Percentiles rank a stretch among this genome's conserved stretches.
phyloP scores from a whole-genome alignment of 2,329 filamentous ascomycete species.

The Hymenoscyphus scutula region DNA sequence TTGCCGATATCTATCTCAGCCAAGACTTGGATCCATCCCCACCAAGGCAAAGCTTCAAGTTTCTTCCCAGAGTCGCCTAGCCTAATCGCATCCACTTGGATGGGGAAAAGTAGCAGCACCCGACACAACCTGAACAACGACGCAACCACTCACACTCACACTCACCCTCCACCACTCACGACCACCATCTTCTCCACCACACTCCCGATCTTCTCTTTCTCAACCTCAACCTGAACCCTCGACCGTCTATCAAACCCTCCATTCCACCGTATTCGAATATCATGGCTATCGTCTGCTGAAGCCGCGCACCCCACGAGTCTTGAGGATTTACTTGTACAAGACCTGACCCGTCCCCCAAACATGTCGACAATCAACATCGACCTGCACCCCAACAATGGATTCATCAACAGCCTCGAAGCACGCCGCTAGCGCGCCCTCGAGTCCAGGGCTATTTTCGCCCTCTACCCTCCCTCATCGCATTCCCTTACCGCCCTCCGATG shows the following conservation, averaged over 20 bases:
- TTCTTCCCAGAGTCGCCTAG: background rate
- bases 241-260: conserved; percentile 9
- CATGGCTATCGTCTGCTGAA: conserved; percentile 14
- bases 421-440: conserved; percentile 58
- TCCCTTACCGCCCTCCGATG: conserved; percentile 46
- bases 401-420: conserved; percentile 26
- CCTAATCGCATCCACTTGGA: conserved; percentile 2
- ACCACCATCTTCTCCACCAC: background rate
- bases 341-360: conserved; percentile 32
- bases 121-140: background rate
- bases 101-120: background rate
- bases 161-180: background rate
- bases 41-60: background rate
- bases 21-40: background rate
- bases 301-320: background rate
- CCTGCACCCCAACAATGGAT: conserved; percentile 35
- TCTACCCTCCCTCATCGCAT: conserved; percentile 35
- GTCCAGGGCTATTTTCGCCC: conserved; percentile 61
- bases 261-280: background rate
- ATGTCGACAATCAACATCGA: conserved; percentile 22
- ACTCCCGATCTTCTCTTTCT: conserved; percentile 8
- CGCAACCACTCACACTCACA: background rate
- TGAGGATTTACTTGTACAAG: conserved; percentile 1
- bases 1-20: background rate
- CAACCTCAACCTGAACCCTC: conserved; percentile 11